A percentile compares a stretch with the other conserved stretches of the same genome.
Evolutionary conservation across 2,329 filamentous ascomycete genomes (phyloP).

Genomic region (Claviceps quebecensis): DNA sequence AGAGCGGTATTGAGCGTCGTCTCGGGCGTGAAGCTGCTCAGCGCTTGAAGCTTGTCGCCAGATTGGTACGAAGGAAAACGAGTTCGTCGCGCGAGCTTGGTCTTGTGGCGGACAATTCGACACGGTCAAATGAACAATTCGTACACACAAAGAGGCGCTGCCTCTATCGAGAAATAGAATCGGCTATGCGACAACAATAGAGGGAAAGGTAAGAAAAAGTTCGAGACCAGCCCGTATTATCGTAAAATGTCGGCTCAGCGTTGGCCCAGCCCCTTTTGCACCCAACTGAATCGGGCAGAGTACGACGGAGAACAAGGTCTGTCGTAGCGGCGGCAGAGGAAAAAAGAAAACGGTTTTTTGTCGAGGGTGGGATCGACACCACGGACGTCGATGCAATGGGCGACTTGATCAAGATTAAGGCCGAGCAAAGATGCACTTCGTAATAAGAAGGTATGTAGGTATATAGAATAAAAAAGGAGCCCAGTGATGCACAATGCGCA

Average conservation of each 20-base stretch:
- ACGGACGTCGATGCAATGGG: neutral
- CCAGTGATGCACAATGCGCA: conserved; percentile 11
- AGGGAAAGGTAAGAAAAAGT: conserved; percentile 10
- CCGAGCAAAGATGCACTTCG: neutral
- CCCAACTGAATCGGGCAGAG: conserved; percentile 28
- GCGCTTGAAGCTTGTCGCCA: neutral
- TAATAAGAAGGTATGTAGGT: too few relatives aligned
- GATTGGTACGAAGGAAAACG: neutral
- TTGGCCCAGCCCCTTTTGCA: conserved; percentile 27
- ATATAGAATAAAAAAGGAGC: conserved; percentile 8
- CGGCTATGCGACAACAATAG: conserved; percentile 11
- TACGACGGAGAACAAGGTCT: conserved; percentile 10
- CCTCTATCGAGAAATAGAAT: conserved; percentile 10
- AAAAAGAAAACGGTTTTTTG: conserved; percentile 12
- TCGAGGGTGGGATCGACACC: conserved; percentile 14
- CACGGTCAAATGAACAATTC: neutral
- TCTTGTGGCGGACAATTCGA: neutral
- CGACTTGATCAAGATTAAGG: conserved; percentile 1
- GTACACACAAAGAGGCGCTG: conserved; percentile 19
- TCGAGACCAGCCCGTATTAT: conserved; percentile 36
- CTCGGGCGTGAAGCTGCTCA: neutral
- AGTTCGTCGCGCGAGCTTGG: neutral
- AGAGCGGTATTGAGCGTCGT: conserved; percentile 1
- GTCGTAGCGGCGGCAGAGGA: conserved; percentile 25
- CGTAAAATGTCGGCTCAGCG: conserved; percentile 14